phyloP scores from a whole-genome alignment of 1,139 yeast species.

The Diutina ranongensis region DNA sequence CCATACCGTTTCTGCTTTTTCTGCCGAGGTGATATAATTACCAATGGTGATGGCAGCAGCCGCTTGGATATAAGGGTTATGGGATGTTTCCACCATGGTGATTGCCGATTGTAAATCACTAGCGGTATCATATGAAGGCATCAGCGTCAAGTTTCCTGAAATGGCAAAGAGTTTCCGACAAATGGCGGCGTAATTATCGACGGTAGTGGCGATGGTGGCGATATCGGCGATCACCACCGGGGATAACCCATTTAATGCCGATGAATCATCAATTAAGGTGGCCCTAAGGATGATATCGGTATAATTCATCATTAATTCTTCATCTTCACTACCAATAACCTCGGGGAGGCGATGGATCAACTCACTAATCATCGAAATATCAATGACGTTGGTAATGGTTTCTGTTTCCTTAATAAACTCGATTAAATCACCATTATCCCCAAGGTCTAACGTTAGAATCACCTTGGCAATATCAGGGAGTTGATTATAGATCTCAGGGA shows the following conservation, averaged over 20 bases:
- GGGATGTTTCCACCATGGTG: neutral
- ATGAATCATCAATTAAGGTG: neutral
- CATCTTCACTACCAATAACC: neutral
- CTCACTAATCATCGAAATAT: neutral
- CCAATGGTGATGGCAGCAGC: conserved; percentile 4
- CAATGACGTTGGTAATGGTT: neutral
- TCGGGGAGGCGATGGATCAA: neutral
- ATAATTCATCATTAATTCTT: neutral
- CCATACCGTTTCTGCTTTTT: neutral
- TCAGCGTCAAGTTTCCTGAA: conserved; percentile 2
- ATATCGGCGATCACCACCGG: neutral
- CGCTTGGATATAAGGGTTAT: neutral
- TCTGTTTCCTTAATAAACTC: neutral
- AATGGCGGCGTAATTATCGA: neutral
- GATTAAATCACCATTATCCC: neutral
- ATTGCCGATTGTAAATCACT: neutral
- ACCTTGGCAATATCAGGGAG: neutral
- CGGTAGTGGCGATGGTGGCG: neutral
- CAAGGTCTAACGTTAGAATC: neutral
- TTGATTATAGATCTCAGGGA: neutral
- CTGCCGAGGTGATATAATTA: neutral
- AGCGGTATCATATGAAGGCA: neutral
- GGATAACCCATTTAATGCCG: neutral
- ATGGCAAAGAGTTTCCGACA: conserved; percentile 3
- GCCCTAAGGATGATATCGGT: conserved; percentile 1